Conservation (phyloP, 352 stramenopile genomes). For the Phytophthora melonis region DNA sequence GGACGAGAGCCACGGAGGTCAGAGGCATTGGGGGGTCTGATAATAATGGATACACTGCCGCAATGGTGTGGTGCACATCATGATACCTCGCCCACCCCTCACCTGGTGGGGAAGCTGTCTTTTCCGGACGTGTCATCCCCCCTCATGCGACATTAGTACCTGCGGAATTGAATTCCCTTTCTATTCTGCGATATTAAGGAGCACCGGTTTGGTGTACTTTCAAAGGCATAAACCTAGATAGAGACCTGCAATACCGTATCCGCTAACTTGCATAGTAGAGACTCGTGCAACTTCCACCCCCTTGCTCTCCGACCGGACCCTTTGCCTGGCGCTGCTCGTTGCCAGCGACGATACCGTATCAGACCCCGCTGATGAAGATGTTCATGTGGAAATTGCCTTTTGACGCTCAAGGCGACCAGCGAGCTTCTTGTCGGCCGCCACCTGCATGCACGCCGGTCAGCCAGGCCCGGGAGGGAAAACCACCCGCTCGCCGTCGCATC, state of each 20-base stretch:
- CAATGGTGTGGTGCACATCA: background rate
- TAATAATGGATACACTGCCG: background rate
- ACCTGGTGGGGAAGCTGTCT: background rate
- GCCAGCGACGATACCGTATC: background rate
- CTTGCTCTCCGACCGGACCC: background rate
- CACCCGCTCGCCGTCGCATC: slow-evolving; percentile 14
- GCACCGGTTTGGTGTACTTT: too few species aligned
- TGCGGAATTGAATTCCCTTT: background rate
- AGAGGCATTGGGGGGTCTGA: slow-evolving; percentile 5
- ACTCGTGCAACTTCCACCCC: background rate
- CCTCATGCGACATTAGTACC: slow-evolving; percentile 6
- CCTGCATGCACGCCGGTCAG: background rate
- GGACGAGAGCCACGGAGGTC: slow-evolving; percentile 1
- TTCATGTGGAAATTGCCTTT: slow-evolving; percentile 9
- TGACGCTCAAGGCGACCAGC: background rate
- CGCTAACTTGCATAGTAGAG: background rate
- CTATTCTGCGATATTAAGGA: background rate
- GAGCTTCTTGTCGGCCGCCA: background rate
- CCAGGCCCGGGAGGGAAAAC: slow-evolving; percentile 19
- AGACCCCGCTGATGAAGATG: background rate
- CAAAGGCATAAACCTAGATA: background rate
- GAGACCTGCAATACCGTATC: background rate
- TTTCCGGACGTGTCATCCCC: slow-evolving; percentile 18
- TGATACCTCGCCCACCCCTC: slow-evolving; percentile 23
- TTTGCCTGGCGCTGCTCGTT: background rate